Conservation (phyloP, 352 stramenopile species). For the Pythium periplocum region DNA sequence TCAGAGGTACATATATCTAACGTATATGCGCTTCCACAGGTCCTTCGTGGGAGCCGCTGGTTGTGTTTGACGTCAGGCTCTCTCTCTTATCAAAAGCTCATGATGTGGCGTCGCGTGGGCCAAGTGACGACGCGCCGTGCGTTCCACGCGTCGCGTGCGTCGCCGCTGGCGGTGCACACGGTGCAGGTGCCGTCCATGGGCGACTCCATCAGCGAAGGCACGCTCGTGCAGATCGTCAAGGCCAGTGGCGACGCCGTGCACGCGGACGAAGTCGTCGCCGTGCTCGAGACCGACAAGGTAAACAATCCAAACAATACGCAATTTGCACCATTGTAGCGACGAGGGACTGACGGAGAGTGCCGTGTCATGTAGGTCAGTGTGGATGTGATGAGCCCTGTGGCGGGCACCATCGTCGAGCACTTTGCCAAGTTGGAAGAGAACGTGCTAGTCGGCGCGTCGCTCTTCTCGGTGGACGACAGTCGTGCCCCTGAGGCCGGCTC, state of each 20-base stretch:
- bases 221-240: conserved; percentile 95
- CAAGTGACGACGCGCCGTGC: conserved; percentile 12
- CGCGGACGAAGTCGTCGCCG: conserved; percentile 95
- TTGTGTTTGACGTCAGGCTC: too few relatives aligned
- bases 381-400: conserved; percentile 87
- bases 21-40: too few relatives aligned
- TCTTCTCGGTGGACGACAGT: conserved; percentile 93
- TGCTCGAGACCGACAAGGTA: conserved; percentile 99
- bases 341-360: neutral
- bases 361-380: conserved; percentile 60
- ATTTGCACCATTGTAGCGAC: too few relatives aligned
- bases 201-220: conserved; percentile 98
- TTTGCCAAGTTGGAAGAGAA: conserved; percentile 94
- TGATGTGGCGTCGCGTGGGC: too few relatives aligned
- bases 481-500: conserved; percentile 23
- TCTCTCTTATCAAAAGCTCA: too few relatives aligned
- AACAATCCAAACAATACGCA: conserved; percentile 1
- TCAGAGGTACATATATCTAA: too few relatives aligned
- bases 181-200: conserved; percentile 88
- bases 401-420: conserved; percentile 91
- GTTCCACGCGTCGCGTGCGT: conserved; percentile 41
- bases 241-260: conserved; percentile 89
- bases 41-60: too few relatives aligned
- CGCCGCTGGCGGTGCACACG: conserved; percentile 45
- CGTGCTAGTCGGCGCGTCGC: conserved; percentile 90